Evolutionary conservation across 495 filamentous ascomycete genomes (phyloP).

Genomic region (Neurospora hispaniola): DNA sequence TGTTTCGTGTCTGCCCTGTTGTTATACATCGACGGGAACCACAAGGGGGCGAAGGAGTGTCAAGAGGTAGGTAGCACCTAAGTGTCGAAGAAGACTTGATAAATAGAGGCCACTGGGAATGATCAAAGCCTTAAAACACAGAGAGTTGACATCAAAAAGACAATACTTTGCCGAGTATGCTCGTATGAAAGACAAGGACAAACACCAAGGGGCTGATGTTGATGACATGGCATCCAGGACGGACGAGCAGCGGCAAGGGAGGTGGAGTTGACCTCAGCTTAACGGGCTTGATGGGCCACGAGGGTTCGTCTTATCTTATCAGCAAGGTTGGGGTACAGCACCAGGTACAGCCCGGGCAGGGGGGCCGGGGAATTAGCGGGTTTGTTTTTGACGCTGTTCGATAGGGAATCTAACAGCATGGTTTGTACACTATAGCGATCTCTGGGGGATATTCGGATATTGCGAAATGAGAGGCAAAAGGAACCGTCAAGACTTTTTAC

Average conservation of each 20-base stretch:
- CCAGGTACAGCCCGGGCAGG: not conserved
- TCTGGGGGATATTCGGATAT: not conserved
- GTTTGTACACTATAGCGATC: not conserved
- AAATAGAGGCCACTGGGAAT: not conserved
- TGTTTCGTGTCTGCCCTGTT: not conserved
- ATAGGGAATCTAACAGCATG: not conserved
- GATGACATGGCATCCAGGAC: not conserved
- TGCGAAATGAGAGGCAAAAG: not conserved
- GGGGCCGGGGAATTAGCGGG: not conserved
- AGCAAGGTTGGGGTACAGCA: not conserved
- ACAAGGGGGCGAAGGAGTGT: not conserved
- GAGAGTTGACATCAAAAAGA: not conserved
- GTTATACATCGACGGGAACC: not conserved
- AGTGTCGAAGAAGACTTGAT: too few species aligned
- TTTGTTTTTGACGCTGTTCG: not conserved
- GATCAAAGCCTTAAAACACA: not conserved
- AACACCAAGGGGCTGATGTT: not conserved
- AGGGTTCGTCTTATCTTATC: not conserved
- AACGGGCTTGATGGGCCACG: not conserved
- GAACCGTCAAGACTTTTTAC: not conserved
- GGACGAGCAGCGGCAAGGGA: not conserved
- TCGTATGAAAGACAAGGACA: not conserved
- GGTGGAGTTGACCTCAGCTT: not conserved
- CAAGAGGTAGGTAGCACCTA: not conserved
- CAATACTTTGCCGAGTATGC: not conserved